These are phyloP conservation scores for Rhynchosporium secalis DNA, from an alignment of 2,329 filamentous ascomycete species.

Conservation along the genomic window DNA sequence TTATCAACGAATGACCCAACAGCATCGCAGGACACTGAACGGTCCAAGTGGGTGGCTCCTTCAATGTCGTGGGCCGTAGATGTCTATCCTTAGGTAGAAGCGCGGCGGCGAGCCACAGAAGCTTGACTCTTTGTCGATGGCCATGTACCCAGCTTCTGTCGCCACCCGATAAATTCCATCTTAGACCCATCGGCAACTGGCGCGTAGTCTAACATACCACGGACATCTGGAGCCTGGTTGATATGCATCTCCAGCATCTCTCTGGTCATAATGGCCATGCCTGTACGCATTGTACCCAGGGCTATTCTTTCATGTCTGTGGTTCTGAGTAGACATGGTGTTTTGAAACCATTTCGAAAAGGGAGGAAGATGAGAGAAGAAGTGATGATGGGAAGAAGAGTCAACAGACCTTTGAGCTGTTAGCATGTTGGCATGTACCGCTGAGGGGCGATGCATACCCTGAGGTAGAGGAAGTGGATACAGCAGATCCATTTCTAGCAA, in stretches of 20 bases:
- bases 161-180: constrained; percentile 32
- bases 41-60: neutral
- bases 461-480: constrained; percentile 23
- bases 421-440: constrained; percentile 3
- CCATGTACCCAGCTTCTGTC: constrained; percentile 40
- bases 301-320: constrained; percentile 40
- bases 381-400: constrained; percentile 33
- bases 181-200: constrained; percentile 32
- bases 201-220: constrained; percentile 34
- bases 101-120: neutral
- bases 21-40: neutral
- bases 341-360: constrained; percentile 20
- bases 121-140: constrained; percentile 35
- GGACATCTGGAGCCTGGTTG: constrained; percentile 35
- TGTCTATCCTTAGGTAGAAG: neutral
- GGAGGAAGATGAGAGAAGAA: constrained; percentile 25
- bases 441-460: constrained; percentile 14
- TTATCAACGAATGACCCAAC: neutral
- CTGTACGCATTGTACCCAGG: constrained; percentile 31
- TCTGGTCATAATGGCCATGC: constrained; percentile 36
- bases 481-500: constrained; percentile 12
- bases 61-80: neutral
- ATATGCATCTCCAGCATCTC: constrained; percentile 39
- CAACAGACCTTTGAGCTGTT: constrained; percentile 25
- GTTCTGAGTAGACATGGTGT: constrained; percentile 30